Percentiles rank a stretch among this genome's conserved stretches.
Conservation (phyloP, 176 grass and related monocot genomes). For the Bolboschoenus planiculmis region DNA sequence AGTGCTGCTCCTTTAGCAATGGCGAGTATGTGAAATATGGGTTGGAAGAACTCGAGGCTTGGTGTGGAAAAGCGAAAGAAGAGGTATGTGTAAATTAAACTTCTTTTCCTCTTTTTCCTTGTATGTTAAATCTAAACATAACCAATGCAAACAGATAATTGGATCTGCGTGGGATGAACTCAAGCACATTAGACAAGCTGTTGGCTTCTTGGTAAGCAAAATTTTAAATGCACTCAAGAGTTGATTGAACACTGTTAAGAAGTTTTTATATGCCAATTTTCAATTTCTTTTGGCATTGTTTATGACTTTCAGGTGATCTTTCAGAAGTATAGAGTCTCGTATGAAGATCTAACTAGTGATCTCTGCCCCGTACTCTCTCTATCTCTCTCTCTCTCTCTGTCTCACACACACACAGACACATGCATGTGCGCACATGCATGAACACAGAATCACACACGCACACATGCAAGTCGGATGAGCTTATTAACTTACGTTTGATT, state of each 20-base stretch:
- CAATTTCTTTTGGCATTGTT: slow-evolving; percentile 5
- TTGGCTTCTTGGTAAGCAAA: slow-evolving; percentile 84
- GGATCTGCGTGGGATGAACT: slow-evolving; percentile 77
- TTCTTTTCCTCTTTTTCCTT: background rate
- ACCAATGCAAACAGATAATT: slow-evolving; percentile 44
- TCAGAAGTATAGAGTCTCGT: slow-evolving; percentile 85
- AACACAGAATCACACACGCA: background rate
- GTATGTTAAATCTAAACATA: slow-evolving; percentile 14
- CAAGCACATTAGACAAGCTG: slow-evolving; percentile 75
- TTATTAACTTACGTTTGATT: slow-evolving; percentile 1
- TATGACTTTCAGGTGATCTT: slow-evolving; percentile 62
- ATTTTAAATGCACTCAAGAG: background rate
- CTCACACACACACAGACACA: background rate
- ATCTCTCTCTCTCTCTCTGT: background rate
- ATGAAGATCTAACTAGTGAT: slow-evolving; percentile 69
- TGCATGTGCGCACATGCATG: background rate
- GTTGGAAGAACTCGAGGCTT: slow-evolving; percentile 60
- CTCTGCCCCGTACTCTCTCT: slow-evolving; percentile 64
- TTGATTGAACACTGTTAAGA: background rate
- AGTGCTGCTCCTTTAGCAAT: slow-evolving; percentile 98
- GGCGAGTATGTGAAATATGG: slow-evolving; percentile 96
- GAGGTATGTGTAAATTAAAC: slow-evolving; percentile 40
- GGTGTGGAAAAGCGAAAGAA: slow-evolving; percentile 62
- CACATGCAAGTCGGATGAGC: background rate
- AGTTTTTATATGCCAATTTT: background rate